Evolutionary conservation across 192 early-diverging fungal genomes (phyloP).

Genomic region (Rhizophagus prolifer): DNA sequence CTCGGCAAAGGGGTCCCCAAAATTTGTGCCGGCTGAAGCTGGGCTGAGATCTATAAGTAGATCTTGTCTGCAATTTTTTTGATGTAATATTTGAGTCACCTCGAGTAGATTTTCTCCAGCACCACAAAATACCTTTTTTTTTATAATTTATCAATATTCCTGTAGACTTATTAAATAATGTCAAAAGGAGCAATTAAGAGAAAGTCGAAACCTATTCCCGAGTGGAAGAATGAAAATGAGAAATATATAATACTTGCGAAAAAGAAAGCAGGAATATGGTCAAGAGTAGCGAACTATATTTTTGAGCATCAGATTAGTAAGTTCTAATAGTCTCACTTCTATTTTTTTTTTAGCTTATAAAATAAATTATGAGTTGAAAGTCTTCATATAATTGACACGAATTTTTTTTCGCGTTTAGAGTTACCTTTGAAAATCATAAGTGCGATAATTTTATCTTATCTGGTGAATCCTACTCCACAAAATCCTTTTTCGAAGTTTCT

Average conservation of each 20-base stretch:
- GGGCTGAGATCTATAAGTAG: neutral
- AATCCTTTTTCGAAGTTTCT: slow-evolving; percentile 26
- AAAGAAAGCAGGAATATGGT: neutral
- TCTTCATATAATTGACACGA: neutral
- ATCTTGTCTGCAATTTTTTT: neutral
- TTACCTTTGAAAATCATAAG: slow-evolving; percentile 17
- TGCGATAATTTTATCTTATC: neutral
- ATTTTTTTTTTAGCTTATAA: neutral
- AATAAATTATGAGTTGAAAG: neutral
- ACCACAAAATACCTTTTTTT: neutral
- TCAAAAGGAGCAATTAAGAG: neutral
- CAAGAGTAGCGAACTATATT: neutral
- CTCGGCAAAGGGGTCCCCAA: neutral
- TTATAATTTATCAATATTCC: neutral
- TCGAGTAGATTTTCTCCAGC: neutral
- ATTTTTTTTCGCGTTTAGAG: neutral
- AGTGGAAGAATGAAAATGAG: neutral
- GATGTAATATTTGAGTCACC: neutral
- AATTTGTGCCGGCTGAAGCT: neutral
- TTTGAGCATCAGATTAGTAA: neutral
- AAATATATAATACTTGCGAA: neutral
- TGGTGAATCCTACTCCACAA: neutral
- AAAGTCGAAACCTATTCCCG: neutral
- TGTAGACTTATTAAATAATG: neutral
- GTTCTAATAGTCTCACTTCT: neutral